Evolutionary conservation across 345 rosid genomes (phyloP).

Genomic region (Ailanthus altissimus): DNA sequence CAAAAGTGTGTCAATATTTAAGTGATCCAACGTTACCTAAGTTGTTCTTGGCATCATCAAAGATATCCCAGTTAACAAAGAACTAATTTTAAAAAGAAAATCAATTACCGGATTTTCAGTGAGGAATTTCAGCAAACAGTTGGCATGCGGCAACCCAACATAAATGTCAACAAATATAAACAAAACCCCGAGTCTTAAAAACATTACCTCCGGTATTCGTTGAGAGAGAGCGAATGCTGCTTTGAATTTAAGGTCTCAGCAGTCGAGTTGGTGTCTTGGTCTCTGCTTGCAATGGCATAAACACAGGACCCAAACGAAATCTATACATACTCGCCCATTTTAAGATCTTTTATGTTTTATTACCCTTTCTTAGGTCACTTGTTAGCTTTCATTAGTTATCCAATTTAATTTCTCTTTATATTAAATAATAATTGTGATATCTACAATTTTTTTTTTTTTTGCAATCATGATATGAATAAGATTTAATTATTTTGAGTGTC

Average conservation of each 20-base stretch:
- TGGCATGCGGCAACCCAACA: background rate
- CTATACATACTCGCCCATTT: background rate
- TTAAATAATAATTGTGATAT: too few species aligned
- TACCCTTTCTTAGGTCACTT: too few species aligned
- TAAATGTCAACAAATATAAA: background rate
- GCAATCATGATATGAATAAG: too few species aligned
- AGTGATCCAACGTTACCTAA: background rate
- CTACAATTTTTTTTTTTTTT: too few species aligned
- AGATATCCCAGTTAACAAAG: conserved; percentile 3
- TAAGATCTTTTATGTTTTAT: too few species aligned
- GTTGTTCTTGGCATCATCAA: conserved; percentile 1
- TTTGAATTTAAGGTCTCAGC: background rate
- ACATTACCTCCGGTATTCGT: background rate
- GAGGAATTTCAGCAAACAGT: background rate
- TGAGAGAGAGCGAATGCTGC: background rate
- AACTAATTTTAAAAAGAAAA: background rate
- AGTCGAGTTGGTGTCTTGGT: background rate
- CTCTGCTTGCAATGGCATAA: background rate
- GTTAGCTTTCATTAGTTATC: too few species aligned
- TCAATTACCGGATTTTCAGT: background rate
- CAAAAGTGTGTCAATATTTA: background rate
- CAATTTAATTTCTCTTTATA: too few species aligned
- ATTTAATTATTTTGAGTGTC: too few species aligned
- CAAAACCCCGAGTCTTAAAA: background rate
- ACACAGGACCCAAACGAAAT: too few species aligned